Evolutionary conservation across 2,329 filamentous ascomycete genomes (phyloP).

Genomic region (Fusarium pseudocircinatum): DNA sequence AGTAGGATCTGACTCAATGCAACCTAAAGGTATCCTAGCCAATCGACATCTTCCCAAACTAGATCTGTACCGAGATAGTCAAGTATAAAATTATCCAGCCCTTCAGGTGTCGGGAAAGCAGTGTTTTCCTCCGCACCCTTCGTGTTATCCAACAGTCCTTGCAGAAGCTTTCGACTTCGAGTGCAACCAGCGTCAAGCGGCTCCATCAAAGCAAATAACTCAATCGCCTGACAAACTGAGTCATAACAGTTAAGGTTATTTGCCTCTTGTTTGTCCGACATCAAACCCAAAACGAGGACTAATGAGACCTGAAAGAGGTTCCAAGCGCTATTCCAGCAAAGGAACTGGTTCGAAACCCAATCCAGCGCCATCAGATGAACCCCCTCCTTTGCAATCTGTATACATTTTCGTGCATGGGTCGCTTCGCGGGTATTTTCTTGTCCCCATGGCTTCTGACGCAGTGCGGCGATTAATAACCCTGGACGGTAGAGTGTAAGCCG

Average conservation of each 20-base stretch:
- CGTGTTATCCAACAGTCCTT: neutral
- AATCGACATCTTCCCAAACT: neutral
- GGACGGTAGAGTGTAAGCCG: neutral
- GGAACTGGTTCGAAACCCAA: neutral
- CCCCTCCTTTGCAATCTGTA: neutral
- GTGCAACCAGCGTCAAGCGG: neutral
- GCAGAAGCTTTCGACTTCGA: neutral
- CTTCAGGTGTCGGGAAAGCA: neutral
- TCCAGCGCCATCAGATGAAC: rapidly evolving
- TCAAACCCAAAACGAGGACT: neutral
- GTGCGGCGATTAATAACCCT: neutral
- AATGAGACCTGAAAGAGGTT: neutral
- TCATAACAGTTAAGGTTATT: rapidly evolving
- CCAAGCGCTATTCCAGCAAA: neutral
- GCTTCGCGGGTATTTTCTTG: neutral
- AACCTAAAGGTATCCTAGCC: neutral
- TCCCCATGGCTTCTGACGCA: neutral
- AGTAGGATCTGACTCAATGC: rapidly evolving
- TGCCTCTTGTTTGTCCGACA: neutral
- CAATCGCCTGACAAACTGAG: neutral
- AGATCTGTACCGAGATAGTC: neutral
- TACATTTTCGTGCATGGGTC: neutral
- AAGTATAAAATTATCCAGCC: neutral
- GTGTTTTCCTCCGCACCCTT: neutral
- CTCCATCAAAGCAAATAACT: neutral